These are phyloP conservation scores for Suillus plorans DNA, from an alignment of 768 basidiomycete genomes.

Conservation along the genomic window DNA sequence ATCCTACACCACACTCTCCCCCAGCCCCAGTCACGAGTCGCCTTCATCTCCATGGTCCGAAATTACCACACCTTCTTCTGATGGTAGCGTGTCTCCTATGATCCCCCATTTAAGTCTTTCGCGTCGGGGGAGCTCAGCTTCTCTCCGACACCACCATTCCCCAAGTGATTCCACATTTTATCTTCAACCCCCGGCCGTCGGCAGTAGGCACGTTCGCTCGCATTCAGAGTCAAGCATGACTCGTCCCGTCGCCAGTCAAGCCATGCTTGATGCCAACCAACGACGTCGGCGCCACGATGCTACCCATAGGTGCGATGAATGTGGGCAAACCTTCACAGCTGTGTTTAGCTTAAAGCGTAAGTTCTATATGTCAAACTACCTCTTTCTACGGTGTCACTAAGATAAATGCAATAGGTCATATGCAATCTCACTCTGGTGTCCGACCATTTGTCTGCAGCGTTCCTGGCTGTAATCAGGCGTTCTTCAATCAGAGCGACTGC, in stretches of 20 bases:
- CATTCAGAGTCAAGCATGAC: conserved; percentile 15
- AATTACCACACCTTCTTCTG: conserved; percentile 16
- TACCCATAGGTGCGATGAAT: conserved; percentile 16
- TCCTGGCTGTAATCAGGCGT: conserved; percentile 26
- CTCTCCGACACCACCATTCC: neutral
- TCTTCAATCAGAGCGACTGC: conserved; percentile 34
- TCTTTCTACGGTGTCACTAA: neutral
- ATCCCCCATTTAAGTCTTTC: conserved; percentile 1
- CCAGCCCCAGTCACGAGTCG: conserved; percentile 18
- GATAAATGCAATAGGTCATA: conserved; percentile 20
- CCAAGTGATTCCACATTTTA: conserved; percentile 10
- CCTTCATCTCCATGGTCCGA: conserved; percentile 19
- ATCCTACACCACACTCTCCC: conserved; percentile 24
- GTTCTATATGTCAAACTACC: conserved; percentile 1
- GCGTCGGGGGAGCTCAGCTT: neutral
- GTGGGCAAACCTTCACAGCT: conserved; percentile 29
- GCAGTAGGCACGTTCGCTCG: conserved; percentile 15
- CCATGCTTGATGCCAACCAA: conserved; percentile 32
- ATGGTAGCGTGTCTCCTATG: neutral
- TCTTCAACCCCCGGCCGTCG: neutral
- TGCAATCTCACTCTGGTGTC: conserved; percentile 28
- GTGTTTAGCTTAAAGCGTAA: conserved; percentile 33
- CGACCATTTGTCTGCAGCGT: conserved; percentile 25
- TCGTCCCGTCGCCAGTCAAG: conserved; percentile 29
- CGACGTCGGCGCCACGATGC: conserved; percentile 31